These are phyloP conservation scores for Mycena citricolor DNA, from an alignment of 1,284 basidiomycete genomes.

Conservation along the genomic window DNA sequence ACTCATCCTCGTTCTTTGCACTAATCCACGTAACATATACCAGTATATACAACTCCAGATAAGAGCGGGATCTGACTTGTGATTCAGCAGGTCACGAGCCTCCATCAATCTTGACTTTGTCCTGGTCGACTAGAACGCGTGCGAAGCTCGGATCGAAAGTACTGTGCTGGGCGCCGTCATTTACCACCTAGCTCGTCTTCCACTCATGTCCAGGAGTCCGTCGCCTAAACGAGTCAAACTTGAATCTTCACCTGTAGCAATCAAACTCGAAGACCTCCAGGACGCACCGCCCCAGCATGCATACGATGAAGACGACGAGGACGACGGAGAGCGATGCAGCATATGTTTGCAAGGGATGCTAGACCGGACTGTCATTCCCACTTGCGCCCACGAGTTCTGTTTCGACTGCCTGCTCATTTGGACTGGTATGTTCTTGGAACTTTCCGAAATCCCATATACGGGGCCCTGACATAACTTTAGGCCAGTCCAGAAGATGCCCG, in stretches of 20 bases:
- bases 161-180: too few relatives aligned
- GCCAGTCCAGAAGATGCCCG: constrained; percentile 77
- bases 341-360: constrained; percentile 78
- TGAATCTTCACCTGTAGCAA: constrained; percentile 25
- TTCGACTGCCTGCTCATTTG: constrained; percentile 85
- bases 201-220: too few relatives aligned
- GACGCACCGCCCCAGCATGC: too few relatives aligned
- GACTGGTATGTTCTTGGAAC: constrained; percentile 56
- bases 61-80: too few relatives aligned
- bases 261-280: background rate
- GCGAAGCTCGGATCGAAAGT: too few relatives aligned
- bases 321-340: constrained; percentile 38
- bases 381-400: constrained; percentile 86
- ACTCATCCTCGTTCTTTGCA: background rate
- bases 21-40: constrained; percentile 19
- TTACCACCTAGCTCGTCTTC: too few relatives aligned
- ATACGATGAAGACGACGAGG: constrained; percentile 23
- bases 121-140: too few relatives aligned
- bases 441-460: too few relatives aligned
- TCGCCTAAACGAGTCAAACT: constrained; percentile 33
- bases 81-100: too few relatives aligned
- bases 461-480: too few relatives aligned
- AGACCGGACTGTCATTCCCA: constrained; percentile 78
- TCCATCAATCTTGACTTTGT: too few relatives aligned
- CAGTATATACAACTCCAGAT: too few relatives aligned